phyloP scores from a whole-genome alignment of 202 grass and related monocot species.

The Schoenoplectus tabernaemontani region DNA sequence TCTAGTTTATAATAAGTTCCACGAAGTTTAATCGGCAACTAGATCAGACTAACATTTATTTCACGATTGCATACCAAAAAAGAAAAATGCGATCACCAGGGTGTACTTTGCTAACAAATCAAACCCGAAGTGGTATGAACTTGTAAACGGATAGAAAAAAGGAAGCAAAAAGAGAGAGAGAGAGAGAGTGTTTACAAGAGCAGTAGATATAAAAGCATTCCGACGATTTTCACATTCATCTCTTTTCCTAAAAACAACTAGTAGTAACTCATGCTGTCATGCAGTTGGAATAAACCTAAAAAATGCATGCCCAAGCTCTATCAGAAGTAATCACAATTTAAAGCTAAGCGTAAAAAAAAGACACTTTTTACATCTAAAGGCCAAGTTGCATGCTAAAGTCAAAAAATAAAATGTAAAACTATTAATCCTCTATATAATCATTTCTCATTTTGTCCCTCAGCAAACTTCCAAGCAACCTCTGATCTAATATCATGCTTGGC shows the following conservation, averaged over 20 bases:
- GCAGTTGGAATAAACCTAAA: not conserved
- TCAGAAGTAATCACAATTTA: not conserved
- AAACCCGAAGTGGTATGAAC: not conserved
- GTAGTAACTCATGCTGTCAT: not conserved
- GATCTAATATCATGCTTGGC: slow-evolving; percentile 96
- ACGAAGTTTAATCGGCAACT: too few species aligned
- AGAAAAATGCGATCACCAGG: not conserved
- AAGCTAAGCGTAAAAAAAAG: not conserved
- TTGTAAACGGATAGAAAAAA: not conserved
- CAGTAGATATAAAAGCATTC: not conserved
- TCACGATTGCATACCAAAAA: too few species aligned
- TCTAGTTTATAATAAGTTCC: not conserved
- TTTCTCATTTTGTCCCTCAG: slow-evolving; percentile 29
- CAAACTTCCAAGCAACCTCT: slow-evolving; percentile 67
- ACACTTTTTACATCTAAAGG: too few species aligned
- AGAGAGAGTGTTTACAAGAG: not conserved
- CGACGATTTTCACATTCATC: not conserved
- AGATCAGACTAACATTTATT: too few species aligned
- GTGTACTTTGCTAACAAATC: too few species aligned
- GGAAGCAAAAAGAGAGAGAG: too few species aligned
- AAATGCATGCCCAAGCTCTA: not conserved
- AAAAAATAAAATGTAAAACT: slow-evolving; percentile 19
- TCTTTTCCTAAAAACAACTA: not conserved
- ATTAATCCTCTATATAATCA: slow-evolving; percentile 33
- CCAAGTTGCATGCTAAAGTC: slow-evolving; percentile 12